These are phyloP conservation scores for Dalbergia cochinchinensis DNA, from an alignment of 306 rosid species.

Conservation along the genomic window DNA sequence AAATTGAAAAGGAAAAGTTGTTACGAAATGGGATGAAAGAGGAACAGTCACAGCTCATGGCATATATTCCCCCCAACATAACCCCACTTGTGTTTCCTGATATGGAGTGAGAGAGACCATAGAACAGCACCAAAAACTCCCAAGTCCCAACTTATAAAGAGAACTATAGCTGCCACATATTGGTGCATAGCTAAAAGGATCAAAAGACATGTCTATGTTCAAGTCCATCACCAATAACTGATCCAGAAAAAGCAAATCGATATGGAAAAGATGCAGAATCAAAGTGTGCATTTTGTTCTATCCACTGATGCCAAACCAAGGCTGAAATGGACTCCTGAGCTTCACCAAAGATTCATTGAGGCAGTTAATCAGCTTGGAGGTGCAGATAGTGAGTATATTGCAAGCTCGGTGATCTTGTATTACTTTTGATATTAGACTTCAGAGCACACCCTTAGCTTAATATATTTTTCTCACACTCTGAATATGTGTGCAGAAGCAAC, in stretches of 20 bases:
- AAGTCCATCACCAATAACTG: slow-evolving; percentile 44
- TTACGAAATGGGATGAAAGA: slow-evolving; percentile 62
- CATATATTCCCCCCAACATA: slow-evolving; percentile 94
- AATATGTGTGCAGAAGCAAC: slow-evolving; percentile 78
- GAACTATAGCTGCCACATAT: slow-evolving; percentile 62
- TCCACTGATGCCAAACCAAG: slow-evolving; percentile 97
- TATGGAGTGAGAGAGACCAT: slow-evolving; percentile 85
- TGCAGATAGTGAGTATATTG: slow-evolving; percentile 74
- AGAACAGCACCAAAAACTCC: slow-evolving; percentile 67
- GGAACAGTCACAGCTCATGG: slow-evolving; percentile 75
- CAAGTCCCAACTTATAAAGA: slow-evolving; percentile 61
- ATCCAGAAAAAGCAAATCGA: slow-evolving; percentile 47
- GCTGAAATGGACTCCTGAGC: slow-evolving; percentile 92
- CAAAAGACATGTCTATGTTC: slow-evolving; percentile 53
- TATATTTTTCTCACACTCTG: slow-evolving; percentile 28
- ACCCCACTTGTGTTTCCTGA: slow-evolving; percentile 97
- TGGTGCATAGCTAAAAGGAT: slow-evolving; percentile 51
- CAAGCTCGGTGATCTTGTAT: neutral
- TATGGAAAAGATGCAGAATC: slow-evolving; percentile 71
- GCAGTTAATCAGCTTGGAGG: slow-evolving; percentile 94
- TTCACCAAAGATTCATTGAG: slow-evolving; percentile 87
- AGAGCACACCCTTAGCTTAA: slow-evolving; percentile 3
- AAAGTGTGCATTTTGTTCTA: slow-evolving; percentile 83
- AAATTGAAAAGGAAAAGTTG: slow-evolving; percentile 52
- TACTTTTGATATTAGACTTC: slow-evolving; percentile 11